Percentiles rank a stretch among this genome's conserved stretches.
phyloP scores from a whole-genome alignment of 805 yeast species.

The Wickerhamomyces hampshirensis region DNA sequence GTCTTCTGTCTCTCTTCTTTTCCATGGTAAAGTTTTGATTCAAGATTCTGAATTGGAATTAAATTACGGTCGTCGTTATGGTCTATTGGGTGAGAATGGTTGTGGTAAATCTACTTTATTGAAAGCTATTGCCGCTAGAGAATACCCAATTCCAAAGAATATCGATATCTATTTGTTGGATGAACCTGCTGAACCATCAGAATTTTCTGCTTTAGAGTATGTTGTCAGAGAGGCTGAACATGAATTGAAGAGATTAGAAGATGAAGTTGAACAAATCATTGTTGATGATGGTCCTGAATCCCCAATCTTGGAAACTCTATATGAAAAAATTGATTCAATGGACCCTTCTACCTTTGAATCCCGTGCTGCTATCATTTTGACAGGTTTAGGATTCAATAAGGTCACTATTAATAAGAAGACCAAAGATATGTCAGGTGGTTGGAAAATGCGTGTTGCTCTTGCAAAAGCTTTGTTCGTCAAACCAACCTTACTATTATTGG shows the following conservation, averaged over 20 bases:
- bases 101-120: constrained; percentile 97
- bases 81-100: constrained; percentile 96
- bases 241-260: constrained; percentile 88
- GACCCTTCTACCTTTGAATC: constrained; percentile 95
- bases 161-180: constrained; percentile 91
- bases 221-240: constrained; percentile 95
- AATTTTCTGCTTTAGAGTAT: constrained; percentile 87
- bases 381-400: constrained; percentile 94
- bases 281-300: constrained; percentile 94
- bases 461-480: constrained; percentile 97
- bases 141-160: constrained; percentile 88
- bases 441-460: constrained; percentile 99
- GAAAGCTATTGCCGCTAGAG: constrained; percentile 92
- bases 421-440: constrained; percentile 99
- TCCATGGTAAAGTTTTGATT: constrained; percentile 95
- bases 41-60: constrained; percentile 91
- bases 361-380: constrained; percentile 91
- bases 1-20: constrained; percentile 82
- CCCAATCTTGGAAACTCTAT: constrained; percentile 75
- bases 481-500: constrained; percentile 90
- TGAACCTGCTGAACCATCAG: constrained; percentile 97
- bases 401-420: constrained; percentile 88
- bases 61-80: constrained; percentile 96
- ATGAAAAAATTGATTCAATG: constrained; percentile 93
- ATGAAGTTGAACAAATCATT: constrained; percentile 81